These are phyloP conservation scores for Termitomyces sp. DNA, from an alignment of 768 basidiomycete species.

Conservation along the genomic window DNA sequence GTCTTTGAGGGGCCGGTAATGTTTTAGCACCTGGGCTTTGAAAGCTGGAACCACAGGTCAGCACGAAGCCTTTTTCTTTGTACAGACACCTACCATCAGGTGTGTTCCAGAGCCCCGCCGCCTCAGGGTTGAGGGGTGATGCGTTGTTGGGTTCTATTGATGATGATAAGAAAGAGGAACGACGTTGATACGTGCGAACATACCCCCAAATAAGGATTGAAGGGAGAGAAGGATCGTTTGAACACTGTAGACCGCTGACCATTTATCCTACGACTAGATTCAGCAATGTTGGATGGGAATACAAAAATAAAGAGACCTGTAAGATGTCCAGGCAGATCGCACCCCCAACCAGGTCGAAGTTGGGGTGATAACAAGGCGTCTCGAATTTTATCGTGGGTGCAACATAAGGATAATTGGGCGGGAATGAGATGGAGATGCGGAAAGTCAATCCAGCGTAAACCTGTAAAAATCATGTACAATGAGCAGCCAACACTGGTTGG, in stretches of 20 bases:
- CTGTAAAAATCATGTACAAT: constrained; percentile 29
- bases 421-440: constrained; percentile 83
- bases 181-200: constrained; percentile 20
- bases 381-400: constrained; percentile 86
- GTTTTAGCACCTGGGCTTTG: constrained; percentile 66
- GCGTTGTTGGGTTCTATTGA: constrained; percentile 85
- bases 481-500: neutral
- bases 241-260: constrained; percentile 92
- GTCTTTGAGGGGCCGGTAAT: constrained; percentile 57
- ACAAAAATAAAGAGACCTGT: constrained; percentile 46
- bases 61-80: neutral
- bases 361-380: constrained; percentile 88
- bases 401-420: constrained; percentile 84
- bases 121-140: constrained; percentile 86
- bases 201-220: constrained; percentile 86
- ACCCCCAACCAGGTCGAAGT: constrained; percentile 76
- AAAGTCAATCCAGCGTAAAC: constrained; percentile 78
- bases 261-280: constrained; percentile 62
- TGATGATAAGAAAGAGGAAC: constrained; percentile 1
- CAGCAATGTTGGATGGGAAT: neutral
- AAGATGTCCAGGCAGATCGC: constrained; percentile 87
- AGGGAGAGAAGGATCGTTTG: constrained; percentile 86
- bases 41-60: constrained; percentile 43
- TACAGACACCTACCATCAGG: constrained; percentile 46
- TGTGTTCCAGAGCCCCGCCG: constrained; percentile 75